phyloP scores from a whole-genome alignment of 2,329 filamentous ascomycete species.

The Fusarium paranaense region DNA sequence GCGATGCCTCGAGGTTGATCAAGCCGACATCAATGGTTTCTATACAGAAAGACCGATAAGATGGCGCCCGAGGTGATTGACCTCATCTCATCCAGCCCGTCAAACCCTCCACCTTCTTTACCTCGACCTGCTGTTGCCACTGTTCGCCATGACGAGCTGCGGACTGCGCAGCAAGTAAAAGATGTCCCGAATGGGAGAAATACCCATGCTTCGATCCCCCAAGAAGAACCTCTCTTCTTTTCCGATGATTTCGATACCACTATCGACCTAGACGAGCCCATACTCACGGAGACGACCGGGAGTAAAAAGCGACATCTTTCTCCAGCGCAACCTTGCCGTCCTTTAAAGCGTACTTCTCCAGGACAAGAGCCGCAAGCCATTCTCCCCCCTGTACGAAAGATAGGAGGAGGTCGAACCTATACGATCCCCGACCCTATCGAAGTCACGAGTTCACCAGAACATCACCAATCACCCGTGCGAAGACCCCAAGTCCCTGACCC shows the following conservation, averaged over 20 bases:
- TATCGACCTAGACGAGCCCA: conserved; percentile 50
- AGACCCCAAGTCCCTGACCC: background rate
- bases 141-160: background rate
- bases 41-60: background rate
- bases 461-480: background rate
- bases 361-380: conserved; percentile 2
- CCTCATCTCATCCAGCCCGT: conserved; percentile 53
- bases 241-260: conserved; percentile 56
- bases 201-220: background rate
- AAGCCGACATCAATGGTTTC: background rate
- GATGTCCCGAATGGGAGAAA: background rate
- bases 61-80: conserved; percentile 52
- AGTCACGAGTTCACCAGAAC: conserved; percentile 51
- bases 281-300: conserved; percentile 30
- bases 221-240: conserved; percentile 31
- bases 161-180: background rate
- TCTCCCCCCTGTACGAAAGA: conserved; percentile 16
- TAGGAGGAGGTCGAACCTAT: conserved; percentile 2
- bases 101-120: conserved; percentile 2
- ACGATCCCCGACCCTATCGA: conserved; percentile 48
- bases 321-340: conserved; percentile 5
- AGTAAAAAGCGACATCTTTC: conserved; percentile 48
- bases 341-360: conserved; percentile 31
- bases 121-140: conserved; percentile 3
- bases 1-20: background rate